Conservation (phyloP, 2,329 filamentous ascomycete genomes). For the Fusarium subtropicale region DNA sequence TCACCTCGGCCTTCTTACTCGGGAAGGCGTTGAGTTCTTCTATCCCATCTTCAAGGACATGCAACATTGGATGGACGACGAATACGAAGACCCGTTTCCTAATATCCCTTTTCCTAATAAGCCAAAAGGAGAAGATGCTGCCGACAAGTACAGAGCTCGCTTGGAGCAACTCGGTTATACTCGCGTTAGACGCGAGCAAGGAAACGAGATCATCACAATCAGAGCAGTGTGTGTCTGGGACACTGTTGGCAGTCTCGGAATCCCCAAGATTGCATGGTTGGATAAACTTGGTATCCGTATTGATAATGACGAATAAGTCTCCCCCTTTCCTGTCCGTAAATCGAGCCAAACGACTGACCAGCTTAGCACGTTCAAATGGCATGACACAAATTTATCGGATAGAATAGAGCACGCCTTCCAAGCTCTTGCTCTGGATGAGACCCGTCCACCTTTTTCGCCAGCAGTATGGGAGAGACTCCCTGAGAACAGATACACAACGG, state of each 20-base stretch:
- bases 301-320: slow-evolving; percentile 60
- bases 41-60: slow-evolving; percentile 68
- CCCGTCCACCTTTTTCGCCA: slow-evolving; percentile 64
- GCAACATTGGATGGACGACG: slow-evolving; percentile 62
- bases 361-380: slow-evolving; percentile 60
- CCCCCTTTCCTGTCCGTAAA: background rate
- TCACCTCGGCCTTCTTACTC: slow-evolving; percentile 63
- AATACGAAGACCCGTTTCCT: slow-evolving; percentile 62
- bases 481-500: slow-evolving; percentile 54
- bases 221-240: slow-evolving; percentile 62
- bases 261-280: slow-evolving; percentile 60
- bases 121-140: slow-evolving; percentile 58
- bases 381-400: slow-evolving; percentile 64
- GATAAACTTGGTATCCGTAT: slow-evolving; percentile 60
- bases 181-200: slow-evolving; percentile 55
- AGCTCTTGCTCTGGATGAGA: slow-evolving; percentile 69
- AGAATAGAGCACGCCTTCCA: slow-evolving; percentile 69
- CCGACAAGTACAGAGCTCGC: slow-evolving; percentile 56
- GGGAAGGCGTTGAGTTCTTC: slow-evolving; percentile 65
- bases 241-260: slow-evolving; percentile 57
- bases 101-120: slow-evolving; percentile 61
- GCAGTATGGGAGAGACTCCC: slow-evolving; percentile 64
- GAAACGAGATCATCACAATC: slow-evolving; percentile 59
- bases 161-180: slow-evolving; percentile 59
- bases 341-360: slow-evolving; percentile 46